A percentile compares a stretch with the other conserved stretches of the same genome.
These are phyloP conservation scores for Globisporangium acanthophoron DNA, from an alignment of 352 stramenopile species.

Conservation along the genomic window DNA sequence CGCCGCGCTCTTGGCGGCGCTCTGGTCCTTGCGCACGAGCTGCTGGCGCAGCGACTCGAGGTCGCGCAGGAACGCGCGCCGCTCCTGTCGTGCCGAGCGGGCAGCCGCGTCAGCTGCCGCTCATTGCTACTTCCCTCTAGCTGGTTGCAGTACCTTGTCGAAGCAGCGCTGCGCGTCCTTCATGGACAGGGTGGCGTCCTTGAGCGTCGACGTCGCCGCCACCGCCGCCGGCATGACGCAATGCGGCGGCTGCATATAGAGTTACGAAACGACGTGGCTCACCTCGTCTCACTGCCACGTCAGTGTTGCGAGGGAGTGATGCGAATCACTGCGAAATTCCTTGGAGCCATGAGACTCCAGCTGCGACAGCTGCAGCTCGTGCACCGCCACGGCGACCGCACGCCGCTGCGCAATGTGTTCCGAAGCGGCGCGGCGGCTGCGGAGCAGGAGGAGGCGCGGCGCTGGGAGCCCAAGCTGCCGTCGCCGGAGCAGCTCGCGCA, in stretches of 20 bases:
- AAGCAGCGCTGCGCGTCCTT: constrained; percentile 74
- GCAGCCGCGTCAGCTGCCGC: background rate
- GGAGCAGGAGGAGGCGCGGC: constrained; percentile 34
- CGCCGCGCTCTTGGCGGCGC: constrained; percentile 32
- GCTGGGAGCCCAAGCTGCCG: constrained; percentile 39
- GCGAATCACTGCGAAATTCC: no score
- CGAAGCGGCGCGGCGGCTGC: constrained; percentile 23
- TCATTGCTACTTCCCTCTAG: no score
- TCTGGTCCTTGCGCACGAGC: constrained; percentile 71
- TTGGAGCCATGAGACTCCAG: constrained; percentile 14
- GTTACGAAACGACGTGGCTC: background rate
- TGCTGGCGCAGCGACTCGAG: constrained; percentile 72
- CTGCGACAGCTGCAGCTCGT: constrained; percentile 76
- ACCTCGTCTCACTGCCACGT: background rate
- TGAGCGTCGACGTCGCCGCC: constrained; percentile 9
- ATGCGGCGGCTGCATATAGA: background rate
- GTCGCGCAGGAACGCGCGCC: constrained; percentile 54
- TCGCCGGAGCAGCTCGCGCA: constrained; percentile 22
- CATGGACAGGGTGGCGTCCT: constrained; percentile 35
- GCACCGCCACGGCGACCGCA: constrained; percentile 78
- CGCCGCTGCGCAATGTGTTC: constrained; percentile 70
- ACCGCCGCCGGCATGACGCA: background rate
- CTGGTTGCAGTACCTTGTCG: constrained; percentile 39
- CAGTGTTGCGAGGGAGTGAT: no score
- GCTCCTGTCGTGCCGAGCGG: constrained; percentile 30